Evolutionary conservation across 192 early-diverging fungal genomes (phyloP), one percentile per base, ranked within the genome.

Genomic region (Linnemannia elongata): DNA sequence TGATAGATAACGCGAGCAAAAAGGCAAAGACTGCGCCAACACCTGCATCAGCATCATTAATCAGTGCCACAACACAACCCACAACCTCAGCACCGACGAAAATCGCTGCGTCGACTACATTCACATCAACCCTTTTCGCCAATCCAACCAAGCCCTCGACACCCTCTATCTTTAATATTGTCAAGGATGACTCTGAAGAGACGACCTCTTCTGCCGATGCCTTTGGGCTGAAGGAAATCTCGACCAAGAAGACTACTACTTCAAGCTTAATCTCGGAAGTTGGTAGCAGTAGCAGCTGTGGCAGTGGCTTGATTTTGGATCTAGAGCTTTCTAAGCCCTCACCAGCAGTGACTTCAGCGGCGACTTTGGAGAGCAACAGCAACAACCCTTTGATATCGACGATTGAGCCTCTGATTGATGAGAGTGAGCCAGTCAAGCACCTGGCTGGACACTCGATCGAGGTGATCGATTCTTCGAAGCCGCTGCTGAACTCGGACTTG

Each of bases 141-240:
- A 83, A 24, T 54, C 81, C 54, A 6, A 33, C 55, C 12, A 24
- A 76, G 39, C 57, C 70, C 22, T 60, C 80, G 44, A 83, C 79
- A 13, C 87, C 90, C 15, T 78, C 89, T 7, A 92, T 92, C 38
- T 89, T 90, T 44, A 83, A 92, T 42, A 79, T 90, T 52, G 52
- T 75, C 42, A 76, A 83, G 33, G 55, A 74, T 7, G 75, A 60
- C 20, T 71, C 81, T 6, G 78, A 74, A 9, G 77, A 81, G 7
- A 52, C 33, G 69, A 52, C 70, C 38, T 24, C 52, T 27, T 35
- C 73, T 8, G 7, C 63, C 20, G 78, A 76, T 24, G 20, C 76
- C 10, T 76, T 85, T 69, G 83, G 83, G 4, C 33, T 85, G 18
- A 42, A 60, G 27, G 83, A 85, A 17, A 60, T 85, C 5, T 85